A percentile compares a stretch with the other conserved stretches of the same genome.
phyloP scores from a whole-genome alignment of 129 eudicot species.

The Flaveria brownii region DNA sequence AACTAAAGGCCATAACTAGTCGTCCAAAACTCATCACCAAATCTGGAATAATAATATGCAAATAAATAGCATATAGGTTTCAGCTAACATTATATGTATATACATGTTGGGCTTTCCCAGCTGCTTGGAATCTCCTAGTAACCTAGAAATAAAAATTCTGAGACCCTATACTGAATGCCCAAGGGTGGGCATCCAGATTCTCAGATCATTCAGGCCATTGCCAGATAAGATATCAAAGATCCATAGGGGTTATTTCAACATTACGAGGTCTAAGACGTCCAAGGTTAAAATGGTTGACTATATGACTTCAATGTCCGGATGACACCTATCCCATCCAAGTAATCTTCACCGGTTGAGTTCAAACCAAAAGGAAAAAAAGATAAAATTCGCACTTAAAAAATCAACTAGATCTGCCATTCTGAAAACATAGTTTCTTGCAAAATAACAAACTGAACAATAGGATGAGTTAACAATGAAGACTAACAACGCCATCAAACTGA shows the following conservation, averaged over 20 bases:
- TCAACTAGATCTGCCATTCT: slow-evolving; percentile 27
- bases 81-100: not conserved
- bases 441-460: slow-evolving; percentile 1
- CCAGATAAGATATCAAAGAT: not conserved
- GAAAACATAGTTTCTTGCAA: slow-evolving; percentile 1
- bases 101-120: no score
- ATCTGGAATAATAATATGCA: not conserved
- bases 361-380: not conserved
- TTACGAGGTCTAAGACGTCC: not conserved
- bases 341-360: not conserved
- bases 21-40: slow-evolving; percentile 4
- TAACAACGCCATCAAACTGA: slow-evolving; percentile 1
- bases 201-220: slow-evolving; percentile 6
- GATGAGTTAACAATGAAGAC: not conserved
- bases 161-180: no score
- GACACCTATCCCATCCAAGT: not conserved
- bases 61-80: slow-evolving; percentile 15
- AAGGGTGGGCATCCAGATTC: slow-evolving; percentile 3
- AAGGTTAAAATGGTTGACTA: not conserved
- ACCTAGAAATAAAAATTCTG: no score
- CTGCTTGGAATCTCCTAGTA: no score
- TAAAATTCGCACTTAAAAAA: not conserved
- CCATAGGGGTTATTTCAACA: not conserved
- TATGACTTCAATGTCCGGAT: not conserved
- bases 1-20: not conserved